Evolutionary conservation across 129 eudicot genomes (phyloP), one percentile per base, ranked within the genome.

Genomic region (Glebionis coronaria): DNA sequence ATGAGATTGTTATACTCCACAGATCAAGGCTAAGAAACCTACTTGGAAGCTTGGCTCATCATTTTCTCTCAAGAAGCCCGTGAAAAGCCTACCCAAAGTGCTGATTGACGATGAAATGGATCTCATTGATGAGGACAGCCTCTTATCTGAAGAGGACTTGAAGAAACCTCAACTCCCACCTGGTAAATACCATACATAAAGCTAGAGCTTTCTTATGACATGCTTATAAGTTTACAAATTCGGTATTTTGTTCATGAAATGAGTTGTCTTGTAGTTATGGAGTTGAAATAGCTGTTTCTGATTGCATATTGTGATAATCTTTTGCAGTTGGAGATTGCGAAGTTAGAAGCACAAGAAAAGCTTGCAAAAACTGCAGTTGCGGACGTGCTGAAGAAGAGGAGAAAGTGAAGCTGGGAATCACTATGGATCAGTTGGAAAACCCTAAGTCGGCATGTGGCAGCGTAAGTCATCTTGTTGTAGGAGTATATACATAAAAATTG

Each of bases 41-140:
- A 75, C 84, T 18, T 91, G 97, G 97, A 86, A 81, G 79, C 59
- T 83, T 14, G 97, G 97, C 42, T 90, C 97, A 12, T 83, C 95
- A 49, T 90, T 90, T 70, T 71, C 97, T 13, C 72, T 90, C 19
- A 87, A 87, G 50, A 91, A 88, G 74, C 51, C 83, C 0, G 60
- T 73, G n/a, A 82, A 83, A 82, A 63, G 54, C 65, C 75, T 91
- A 51, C 95, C 98, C 6, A 84, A 77, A 81, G 74, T 91, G 54
- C 85, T 81, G 79, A 71, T 91, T 45, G 79, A 77, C 76, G 94
- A 88, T 76, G 98, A 88, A 65, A 57, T 69, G 78, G 98, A 91
- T 74, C 82, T 88, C 76, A 91, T 91, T 82, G 98, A 91, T 31
- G 98, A 91, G 84, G 98, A 91, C 64, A 85, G 95, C 66, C 96